Evolutionary conservation across 106 monocot genomes (phyloP), one percentile per base, ranked within the genome.

Genomic region (Acorus gramineus): DNA sequence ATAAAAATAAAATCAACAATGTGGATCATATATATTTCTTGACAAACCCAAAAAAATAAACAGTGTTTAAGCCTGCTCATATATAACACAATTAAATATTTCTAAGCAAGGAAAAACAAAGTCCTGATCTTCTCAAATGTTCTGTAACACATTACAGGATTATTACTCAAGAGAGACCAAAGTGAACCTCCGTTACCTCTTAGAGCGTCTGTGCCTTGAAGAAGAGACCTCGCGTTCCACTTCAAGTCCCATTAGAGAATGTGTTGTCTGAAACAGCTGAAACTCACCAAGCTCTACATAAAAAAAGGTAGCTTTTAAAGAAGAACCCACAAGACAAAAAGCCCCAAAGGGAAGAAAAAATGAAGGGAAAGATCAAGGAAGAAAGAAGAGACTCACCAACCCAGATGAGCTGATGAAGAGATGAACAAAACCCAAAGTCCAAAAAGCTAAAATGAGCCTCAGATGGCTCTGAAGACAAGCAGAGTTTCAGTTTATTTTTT

Each of bases 171-270:
- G 53, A 42, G 12, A 4, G 3, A 50, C 56, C 10, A 6, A 3
- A 8, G 6, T 7, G 11, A 7, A 59, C 28, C 66, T 42, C 6
- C 14, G n/a, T 28, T 72, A 95, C 90, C 90, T 90, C 68, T 85
- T 84, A 52, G 71, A 87, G 44, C 78, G 64, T 53, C 76, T 82
- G 52, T 84, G 80, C 78, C 55, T 74, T 62, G 74, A 59, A 64
- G 64, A 74, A 4, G 12, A 47, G 10, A 44, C 44, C 42, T 61
- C 70, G 47, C 62, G 54, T 13, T 46, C 64, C 42, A 52, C 67
- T 66, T 75, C 69, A 45, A 82, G 56, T 53, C 71, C 69, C 75
- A 75, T 79, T 13, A 51, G 45, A 11, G 3, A 28, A 28, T 28
- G 28, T 28, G 28, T 12, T 63, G 12, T 50, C 63, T 47, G 42